Evolutionary conservation across 2,329 filamentous ascomycete genomes (phyloP), one percentile per base, ranked within the genome.

Genomic region (Cladosporium sp.): DNA sequence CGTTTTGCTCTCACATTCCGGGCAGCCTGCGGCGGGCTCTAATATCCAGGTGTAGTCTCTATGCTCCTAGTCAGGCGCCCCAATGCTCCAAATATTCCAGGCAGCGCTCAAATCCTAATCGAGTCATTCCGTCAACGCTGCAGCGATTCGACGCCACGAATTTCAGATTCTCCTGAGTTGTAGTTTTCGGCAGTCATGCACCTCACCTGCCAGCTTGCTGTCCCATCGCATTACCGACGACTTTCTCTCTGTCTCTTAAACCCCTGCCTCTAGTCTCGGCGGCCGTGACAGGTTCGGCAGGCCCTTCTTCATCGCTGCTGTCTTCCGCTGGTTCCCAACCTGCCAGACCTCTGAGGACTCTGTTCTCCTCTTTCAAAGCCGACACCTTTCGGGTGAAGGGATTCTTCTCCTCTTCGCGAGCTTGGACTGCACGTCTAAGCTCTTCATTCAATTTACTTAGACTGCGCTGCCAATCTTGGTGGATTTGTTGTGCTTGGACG

Each of bases 391-490:
- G 68, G 60, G 71, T 68, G 30, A 51, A 72, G 5, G 70, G 72
- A 61, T 72, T 61, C 47, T 59, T 63, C 62, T 60, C 69, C 34
- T 78, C 74, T 2, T 69, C 72, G 60, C 75, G 69, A 30, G 66
- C 67, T 62, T 70, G 71, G 38, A 78, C 59, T 47, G 78, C 76
- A 12, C 63, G 60, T 22, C 76, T 66, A 12, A 78, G 73, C 30
- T 72, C 73, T 47, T 77, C 75, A 4, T 75, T 75, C 22, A 80
- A 70, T 4, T 76, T 65, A 7, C 72, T 69, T 58, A 80, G 59
- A 1, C 76, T 73, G 3, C 76, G 75, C 64, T 81, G 79, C 78
- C 78, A 81, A 47, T 75, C 74, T 51, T 77, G 74, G 59, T 80
- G 78, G 59, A 76, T 76, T 19, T 80, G 66, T 40, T 79, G 71